Base-by-base conservation (phyloP, 1,284 basidiomycete genomes). In the Phylloporus gajari region DNA sequence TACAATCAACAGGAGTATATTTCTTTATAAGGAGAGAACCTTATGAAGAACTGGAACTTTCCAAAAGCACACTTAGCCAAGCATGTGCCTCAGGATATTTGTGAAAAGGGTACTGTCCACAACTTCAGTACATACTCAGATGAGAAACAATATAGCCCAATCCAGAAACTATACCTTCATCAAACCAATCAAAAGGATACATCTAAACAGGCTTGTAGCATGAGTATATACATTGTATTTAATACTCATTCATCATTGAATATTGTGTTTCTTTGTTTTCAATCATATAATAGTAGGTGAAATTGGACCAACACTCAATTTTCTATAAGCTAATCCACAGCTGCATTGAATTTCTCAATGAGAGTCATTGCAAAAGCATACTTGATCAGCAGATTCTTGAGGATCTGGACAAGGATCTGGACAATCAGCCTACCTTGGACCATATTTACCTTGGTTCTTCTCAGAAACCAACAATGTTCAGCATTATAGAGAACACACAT, bases 61-160 rank as follows among this genome's bases (percentile, higher is more conserved):
- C 82, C 80, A 1, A 86, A 86, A 64, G 70, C 71, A 1, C 85
- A 86, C 67, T 72, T 71, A 0, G 79, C 79, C 61, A 59, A 72
- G 3, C 84, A 86, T 70, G 51, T 77, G 1, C 79, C 83, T 32
- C 56, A 72, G 46, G 83, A 86, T 53, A 85, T 87, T 58, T 12
- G 66, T 21, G 48, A 8, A 0, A 86, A 86, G 64, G 85, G 84
- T 25, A 80, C 75, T 0, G 70, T 77, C 0, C 23, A 60, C 0
- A 83, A 82, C 40, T 85, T 79, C 53, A 84, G 80, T 62, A 85
- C 84, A 5, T 76, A 80, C 44, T 77, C 76, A 5, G 83, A 83
- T 67, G 83, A 86, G 70, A 74, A 78, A 7, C 69, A 81, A 58
- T 83, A 85, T 68, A 73, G 80, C 8, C 68, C 74, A 0, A 70